Evolutionary conservation across 2,329 filamentous ascomycete genomes (phyloP).

Genomic region (Incumbomyces delicatus): DNA sequence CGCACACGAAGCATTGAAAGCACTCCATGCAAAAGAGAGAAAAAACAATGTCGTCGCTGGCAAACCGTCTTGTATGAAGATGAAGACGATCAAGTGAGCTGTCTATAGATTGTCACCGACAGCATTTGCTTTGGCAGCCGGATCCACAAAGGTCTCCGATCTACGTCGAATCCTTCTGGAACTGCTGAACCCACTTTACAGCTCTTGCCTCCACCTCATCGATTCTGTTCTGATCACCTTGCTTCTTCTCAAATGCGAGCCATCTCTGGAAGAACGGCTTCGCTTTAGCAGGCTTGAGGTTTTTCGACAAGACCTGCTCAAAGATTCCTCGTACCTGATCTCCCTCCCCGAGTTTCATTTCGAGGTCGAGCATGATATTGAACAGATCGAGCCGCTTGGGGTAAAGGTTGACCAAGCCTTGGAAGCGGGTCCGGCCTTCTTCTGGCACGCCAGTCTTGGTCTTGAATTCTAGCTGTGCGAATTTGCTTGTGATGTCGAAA

Average conservation of each 20-base stretch:
- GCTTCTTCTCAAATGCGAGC: constrained; percentile 71
- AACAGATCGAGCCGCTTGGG: constrained; percentile 87
- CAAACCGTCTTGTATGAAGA: too few relatives aligned
- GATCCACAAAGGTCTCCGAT: background rate
- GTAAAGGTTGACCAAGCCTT: constrained; percentile 71
- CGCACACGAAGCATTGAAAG: too few relatives aligned
- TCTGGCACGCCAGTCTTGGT: constrained; percentile 74
- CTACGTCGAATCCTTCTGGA: background rate
- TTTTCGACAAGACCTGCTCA: constrained; percentile 57
- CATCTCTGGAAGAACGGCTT: constrained; percentile 86
- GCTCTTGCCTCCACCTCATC: constrained; percentile 63
- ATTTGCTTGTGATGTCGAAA: constrained; percentile 70
- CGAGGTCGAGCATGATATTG: constrained; percentile 84
- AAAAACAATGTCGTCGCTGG: too few relatives aligned
- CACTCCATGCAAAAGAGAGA: too few relatives aligned
- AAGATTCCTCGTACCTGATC: constrained; percentile 66
- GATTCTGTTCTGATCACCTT: constrained; percentile 58
- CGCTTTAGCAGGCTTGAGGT: constrained; percentile 71
- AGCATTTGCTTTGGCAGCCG: background rate
- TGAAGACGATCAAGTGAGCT: too few relatives aligned
- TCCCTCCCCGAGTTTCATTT: constrained; percentile 51
- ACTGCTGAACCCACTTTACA: constrained; percentile 25
- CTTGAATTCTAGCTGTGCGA: constrained; percentile 85
- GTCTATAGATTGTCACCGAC: too few relatives aligned
- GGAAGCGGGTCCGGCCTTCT: constrained; percentile 88